Evolutionary conservation across 225 moss, liverwort and hornwort species (phyloP), one percentile per base, ranked within the genome.

Genomic region (Asterella californica): DNA sequence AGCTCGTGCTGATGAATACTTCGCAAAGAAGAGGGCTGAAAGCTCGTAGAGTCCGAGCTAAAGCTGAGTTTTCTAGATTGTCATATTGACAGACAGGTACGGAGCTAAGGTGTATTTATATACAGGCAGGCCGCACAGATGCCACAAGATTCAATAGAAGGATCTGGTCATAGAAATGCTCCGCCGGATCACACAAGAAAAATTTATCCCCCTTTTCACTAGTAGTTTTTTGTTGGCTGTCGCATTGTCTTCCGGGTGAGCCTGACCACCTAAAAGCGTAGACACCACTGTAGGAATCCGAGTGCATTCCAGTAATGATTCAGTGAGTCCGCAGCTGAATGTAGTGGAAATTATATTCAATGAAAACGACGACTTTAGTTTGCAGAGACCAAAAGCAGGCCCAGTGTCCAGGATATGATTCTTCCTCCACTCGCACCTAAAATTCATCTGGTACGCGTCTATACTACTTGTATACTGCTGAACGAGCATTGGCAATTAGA

Each of bases 21-120:
- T 95, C 21, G 90, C 91, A 48, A 88, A 90, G 81, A 99, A 95
- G 78, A 87, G 87, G 55, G 94, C 68, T 37, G 80, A 79, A 70
- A 79, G 68, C 79, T 79, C 68, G 22, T 79, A 79, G 52, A 71
- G 21, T 25, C n/a, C 19, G 37, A 2, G 67, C 46, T 2, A 3
- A 34, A 37, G 36, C 55, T 75, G 57, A 59, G 57, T 34, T 59
- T 33, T 75, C 4, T 59, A 36, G 37, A 33, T 50, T 37, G 75
- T 75, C 75, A 37, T 19, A 57, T 55, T 75, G 75, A 59, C 57
- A 34, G 11, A 37, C 75, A 38, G 19, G 57, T 57, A 24, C 5
- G 34, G 33, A 72, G 29, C 18, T 18, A 59, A 38, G 57, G 53
- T 75, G 54, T 34, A 75, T 47, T 71, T 55, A 33, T 59, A 30